A percentile compares a stretch with the other conserved stretches of the same genome.
phyloP scores from a whole-genome alignment of 257 asterid genomes.

The Plantago major region DNA sequence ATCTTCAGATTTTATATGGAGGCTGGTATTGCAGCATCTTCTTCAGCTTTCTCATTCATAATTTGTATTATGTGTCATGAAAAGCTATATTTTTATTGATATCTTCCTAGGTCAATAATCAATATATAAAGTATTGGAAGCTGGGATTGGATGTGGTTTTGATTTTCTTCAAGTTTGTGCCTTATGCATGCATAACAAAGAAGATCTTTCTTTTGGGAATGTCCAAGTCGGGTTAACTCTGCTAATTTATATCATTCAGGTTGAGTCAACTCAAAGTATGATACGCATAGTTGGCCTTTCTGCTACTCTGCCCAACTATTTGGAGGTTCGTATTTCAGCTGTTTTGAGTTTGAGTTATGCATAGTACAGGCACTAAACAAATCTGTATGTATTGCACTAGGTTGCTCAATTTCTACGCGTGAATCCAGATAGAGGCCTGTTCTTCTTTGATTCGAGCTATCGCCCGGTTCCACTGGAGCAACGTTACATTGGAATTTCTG shows the following conservation, averaged over 20 bases:
- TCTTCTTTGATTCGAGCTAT: slow-evolving; percentile 91
- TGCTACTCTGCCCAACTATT: slow-evolving; percentile 92
- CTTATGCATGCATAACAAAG: background rate
- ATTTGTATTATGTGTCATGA: background rate
- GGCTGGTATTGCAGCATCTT: background rate
- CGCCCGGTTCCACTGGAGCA: slow-evolving; percentile 99
- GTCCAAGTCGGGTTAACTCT: slow-evolving; percentile 9
- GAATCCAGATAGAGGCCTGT: slow-evolving; percentile 83
- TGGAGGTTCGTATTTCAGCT: slow-evolving; percentile 57
- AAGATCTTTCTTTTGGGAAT: slow-evolving; percentile 1
- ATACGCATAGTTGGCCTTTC: slow-evolving; percentile 98
- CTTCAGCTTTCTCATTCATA: background rate
- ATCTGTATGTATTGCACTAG: slow-evolving; percentile 29
- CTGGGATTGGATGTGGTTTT: slow-evolving; percentile 1
- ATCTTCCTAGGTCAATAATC: slow-evolving; percentile 1
- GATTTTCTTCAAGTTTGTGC: background rate
- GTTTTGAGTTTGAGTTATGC: slow-evolving; percentile 18
- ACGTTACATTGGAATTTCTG: slow-evolving; percentile 88
- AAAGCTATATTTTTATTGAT: slow-evolving; percentile 3
- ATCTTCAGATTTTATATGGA: background rate
- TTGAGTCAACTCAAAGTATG: slow-evolving; percentile 97
- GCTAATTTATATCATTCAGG: slow-evolving; percentile 49
- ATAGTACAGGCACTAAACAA: background rate
- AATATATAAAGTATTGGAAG: background rate
- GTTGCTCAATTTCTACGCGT: slow-evolving; percentile 98